Evolutionary conservation across 495 filamentous ascomycete genomes (phyloP).

Genomic region (Aspergillus egyptiacus): DNA sequence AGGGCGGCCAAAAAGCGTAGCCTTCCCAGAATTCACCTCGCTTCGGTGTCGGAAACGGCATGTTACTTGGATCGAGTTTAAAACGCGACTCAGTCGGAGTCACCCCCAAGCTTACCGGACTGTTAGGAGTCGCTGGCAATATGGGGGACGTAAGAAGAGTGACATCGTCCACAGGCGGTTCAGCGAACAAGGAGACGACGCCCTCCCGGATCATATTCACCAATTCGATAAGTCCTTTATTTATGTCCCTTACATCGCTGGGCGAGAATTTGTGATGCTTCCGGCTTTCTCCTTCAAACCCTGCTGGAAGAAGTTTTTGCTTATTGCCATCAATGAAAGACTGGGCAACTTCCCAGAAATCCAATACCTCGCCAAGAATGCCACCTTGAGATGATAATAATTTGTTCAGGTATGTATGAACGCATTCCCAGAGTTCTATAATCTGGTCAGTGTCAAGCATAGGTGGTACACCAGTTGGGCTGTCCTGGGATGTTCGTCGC

Average conservation of each 20-base stretch:
- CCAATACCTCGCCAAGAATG: constrained; percentile 79
- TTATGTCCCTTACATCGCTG: constrained; percentile 63
- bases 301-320: constrained; percentile 72
- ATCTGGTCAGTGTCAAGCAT: constrained; percentile 67
- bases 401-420: constrained; percentile 60
- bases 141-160: constrained; percentile 76
- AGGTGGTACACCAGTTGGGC: constrained; percentile 46
- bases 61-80: constrained; percentile 68
- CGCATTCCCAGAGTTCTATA: constrained; percentile 84
- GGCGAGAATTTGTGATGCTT: constrained; percentile 77
- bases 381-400: constrained; percentile 68
- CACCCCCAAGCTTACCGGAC: constrained; percentile 49
- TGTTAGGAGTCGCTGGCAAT: constrained; percentile 63
- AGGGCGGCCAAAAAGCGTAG: constrained; percentile 94
- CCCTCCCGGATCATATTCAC: constrained; percentile 74
- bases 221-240: constrained; percentile 72
- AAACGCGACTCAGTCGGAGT: constrained; percentile 62
- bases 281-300: constrained; percentile 76
- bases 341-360: constrained; percentile 89
- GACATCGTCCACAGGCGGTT: constrained; percentile 84
- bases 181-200: constrained; percentile 76
- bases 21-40: constrained; percentile 83
- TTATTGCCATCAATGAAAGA: constrained; percentile 84
- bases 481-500: constrained; percentile 59
- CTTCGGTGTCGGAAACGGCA: constrained; percentile 69